Base-by-base conservation (phyloP, 805 yeast species). In the Saccharomyces eubayanus region DNA sequence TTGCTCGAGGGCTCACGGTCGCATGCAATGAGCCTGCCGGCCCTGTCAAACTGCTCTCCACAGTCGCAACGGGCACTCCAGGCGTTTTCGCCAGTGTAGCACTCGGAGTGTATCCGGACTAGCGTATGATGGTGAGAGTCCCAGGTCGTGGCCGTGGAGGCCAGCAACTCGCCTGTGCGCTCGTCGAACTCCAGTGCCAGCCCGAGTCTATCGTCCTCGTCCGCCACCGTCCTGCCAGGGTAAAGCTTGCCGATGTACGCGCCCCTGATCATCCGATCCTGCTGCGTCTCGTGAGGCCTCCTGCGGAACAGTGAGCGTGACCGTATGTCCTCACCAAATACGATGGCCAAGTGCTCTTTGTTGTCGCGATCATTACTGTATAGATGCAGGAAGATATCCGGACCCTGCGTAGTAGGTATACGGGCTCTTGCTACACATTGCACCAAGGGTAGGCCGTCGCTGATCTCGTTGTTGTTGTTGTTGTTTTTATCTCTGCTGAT, bases 41-140 rank as follows among this genome's bases (percentile, higher is more conserved):
- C 98, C 71, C 95, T 97, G 70, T 94, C 97, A 63, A 94, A 88
- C 74, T 94, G 99, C 71, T 94, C 99, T 21, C 99, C 99, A 72
- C 99, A 94, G 71, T 94, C 99, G 71, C 99, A 94, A 53, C 99
- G 79, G 0, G 99, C 98, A 55, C 92, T 83, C 99, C 99, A 94
- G 9, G 97, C 98, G 1, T 97, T 94, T 67, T 94, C 99, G 2
- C 99, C 99, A 0, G 99, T 94, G 73, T 92, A 94, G 71, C 99
- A 94, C 68, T 94, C 99, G 2, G 96, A 87, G 67, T 94, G 99
- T 60, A 94, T 90, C 56, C 99, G 77, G 3, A 87, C 96, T 57
- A 92, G 71, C 1, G 85, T 83, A 29, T 62, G 69, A 57, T 63
- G 55, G 56, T 58, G 62, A 66, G 64, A 24, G 53, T 58, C 56